These are phyloP conservation scores for Cladosporium sp. DNA, from an alignment of 2,329 filamentous ascomycete species.

Conservation along the genomic window DNA sequence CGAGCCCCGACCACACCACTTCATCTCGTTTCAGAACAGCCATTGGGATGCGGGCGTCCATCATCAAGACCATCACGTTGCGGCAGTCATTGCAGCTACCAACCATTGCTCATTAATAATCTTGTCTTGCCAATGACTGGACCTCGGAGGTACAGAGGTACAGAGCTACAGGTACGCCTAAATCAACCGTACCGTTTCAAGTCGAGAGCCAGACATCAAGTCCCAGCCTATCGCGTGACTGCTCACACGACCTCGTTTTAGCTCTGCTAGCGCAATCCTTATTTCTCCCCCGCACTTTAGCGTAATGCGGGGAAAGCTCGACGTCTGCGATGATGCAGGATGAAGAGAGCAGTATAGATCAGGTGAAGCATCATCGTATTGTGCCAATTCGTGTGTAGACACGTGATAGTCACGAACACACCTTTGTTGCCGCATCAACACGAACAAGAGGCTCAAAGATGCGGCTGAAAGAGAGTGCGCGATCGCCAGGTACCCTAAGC, in stretches of 20 bases:
- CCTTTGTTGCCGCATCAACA: background rate
- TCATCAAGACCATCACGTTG: background rate
- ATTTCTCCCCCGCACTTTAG: background rate
- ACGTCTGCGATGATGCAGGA: background rate
- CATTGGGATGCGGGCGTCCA: background rate
- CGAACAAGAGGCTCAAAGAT: background rate
- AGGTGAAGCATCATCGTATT: background rate
- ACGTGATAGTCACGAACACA: background rate
- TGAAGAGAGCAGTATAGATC: background rate
- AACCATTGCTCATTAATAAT: background rate
- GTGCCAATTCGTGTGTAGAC: background rate
- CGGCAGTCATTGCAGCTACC: background rate
- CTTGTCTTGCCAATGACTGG: too few species aligned
- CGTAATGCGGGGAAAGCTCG: background rate
- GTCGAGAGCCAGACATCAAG: background rate
- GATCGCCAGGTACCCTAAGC: conserved; percentile 6
- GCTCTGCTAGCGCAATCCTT: background rate
- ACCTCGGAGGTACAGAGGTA: background rate
- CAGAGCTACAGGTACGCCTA: background rate
- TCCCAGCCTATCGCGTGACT: conserved; percentile 1
- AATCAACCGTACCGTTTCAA: background rate
- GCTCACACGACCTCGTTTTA: background rate
- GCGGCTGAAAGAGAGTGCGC: conserved; percentile 1
- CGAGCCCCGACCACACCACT: background rate
- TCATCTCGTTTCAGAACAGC: background rate